These are phyloP conservation scores for Zymoseptoria crescenta DNA, from an alignment of 2,329 filamentous ascomycete species.

Conservation along the genomic window DNA sequence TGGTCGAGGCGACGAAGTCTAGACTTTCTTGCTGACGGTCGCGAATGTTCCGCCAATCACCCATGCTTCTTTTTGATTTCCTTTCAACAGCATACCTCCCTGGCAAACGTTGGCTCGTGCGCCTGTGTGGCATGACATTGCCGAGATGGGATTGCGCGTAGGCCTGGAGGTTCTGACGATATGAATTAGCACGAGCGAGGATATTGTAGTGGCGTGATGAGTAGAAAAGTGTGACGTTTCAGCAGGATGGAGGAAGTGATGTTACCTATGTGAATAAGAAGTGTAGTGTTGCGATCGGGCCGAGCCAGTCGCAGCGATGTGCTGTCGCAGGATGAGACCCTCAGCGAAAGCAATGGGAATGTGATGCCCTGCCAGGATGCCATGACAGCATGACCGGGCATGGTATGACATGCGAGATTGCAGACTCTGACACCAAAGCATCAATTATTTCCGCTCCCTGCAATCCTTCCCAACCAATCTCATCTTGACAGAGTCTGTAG, in stretches of 20 bases:
- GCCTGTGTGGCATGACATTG: not conserved
- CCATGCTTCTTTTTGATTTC: not conserved
- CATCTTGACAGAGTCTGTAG: no score
- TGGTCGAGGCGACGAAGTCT: not conserved
- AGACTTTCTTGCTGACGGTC: not conserved
- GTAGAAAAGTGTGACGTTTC: not conserved
- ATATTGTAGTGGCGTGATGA: not conserved
- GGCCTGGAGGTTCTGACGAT: not conserved
- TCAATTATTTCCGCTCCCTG: no score
- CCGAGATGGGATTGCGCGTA: not conserved
- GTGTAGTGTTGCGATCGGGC: no score
- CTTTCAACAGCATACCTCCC: not conserved
- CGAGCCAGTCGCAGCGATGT: no score
- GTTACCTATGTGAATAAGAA: not conserved
- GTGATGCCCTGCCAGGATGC: not conserved
- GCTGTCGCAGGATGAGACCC: no score
- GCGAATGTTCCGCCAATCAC: not conserved
- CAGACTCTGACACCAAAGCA: no score
- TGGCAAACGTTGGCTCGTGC: not conserved
- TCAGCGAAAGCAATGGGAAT: not conserved
- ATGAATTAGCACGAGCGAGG: not conserved
- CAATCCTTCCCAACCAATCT: no score
- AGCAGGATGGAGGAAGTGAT: not conserved
- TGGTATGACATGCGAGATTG: not conserved
- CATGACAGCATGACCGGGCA: not conserved